phyloP scores from a whole-genome alignment of 164 flowering plant genomes.

The Paratinospora sagittata region DNA sequence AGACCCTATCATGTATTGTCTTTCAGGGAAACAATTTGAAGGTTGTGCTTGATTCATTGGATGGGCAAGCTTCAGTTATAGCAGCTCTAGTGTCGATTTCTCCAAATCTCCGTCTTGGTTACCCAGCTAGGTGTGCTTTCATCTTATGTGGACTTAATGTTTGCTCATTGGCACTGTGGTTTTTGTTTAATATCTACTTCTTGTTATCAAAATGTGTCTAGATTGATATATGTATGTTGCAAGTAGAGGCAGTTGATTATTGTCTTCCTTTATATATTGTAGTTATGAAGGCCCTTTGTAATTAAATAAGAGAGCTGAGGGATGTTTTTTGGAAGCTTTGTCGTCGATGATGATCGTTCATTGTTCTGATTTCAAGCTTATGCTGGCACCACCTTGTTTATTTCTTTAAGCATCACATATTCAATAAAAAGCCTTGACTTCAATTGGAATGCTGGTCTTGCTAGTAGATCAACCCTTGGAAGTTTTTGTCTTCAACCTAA shows the following conservation, averaged over 20 bases:
- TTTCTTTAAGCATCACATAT: background rate
- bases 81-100: slow-evolving; percentile 80
- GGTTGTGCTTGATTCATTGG: slow-evolving; percentile 72
- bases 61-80: slow-evolving; percentile 85
- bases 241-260: background rate
- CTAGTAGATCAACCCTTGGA: too few relatives aligned
- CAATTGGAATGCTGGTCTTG: too few relatives aligned
- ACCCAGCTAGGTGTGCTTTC: slow-evolving; percentile 71
- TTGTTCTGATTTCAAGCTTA: background rate
- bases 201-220: too few relatives aligned
- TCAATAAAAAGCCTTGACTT: background rate
- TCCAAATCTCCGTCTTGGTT: slow-evolving; percentile 83
- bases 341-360: background rate
- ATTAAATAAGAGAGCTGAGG: background rate
- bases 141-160: background rate
- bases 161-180: background rate
- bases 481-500: too few relatives aligned
- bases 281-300: background rate
- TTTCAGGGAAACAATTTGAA: slow-evolving; percentile 61
- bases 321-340: background rate
- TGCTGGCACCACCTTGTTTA: background rate
- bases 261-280: background rate
- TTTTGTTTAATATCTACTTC: too few relatives aligned
- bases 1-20: slow-evolving; percentile 6
- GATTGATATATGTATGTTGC: too few relatives aligned